Percentiles rank a stretch among this genome's conserved stretches.
Evolutionary conservation across 305 asterid species (phyloP).

Genomic region (Solanum hybrid): DNA sequence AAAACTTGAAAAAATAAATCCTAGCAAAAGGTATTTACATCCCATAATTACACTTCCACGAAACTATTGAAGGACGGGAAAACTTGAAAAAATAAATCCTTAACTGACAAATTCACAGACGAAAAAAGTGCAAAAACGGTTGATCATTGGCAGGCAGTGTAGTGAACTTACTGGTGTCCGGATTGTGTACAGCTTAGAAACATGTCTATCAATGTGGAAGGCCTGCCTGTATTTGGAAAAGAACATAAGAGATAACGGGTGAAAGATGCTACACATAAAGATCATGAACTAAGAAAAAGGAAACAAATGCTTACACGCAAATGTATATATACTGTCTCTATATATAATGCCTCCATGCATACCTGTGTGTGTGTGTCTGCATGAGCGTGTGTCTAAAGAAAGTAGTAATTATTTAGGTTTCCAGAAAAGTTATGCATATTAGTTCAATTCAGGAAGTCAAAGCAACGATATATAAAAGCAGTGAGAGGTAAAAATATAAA

Average conservation of each 20-base stretch:
- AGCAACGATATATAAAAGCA: background rate
- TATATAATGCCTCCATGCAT: background rate
- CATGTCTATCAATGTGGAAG: background rate
- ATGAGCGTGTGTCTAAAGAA: background rate
- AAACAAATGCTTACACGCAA: background rate
- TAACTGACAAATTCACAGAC: background rate
- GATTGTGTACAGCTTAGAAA: slow-evolving; percentile 2
- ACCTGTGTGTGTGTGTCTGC: background rate
- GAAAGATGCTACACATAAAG: background rate
- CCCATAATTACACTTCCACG: background rate
- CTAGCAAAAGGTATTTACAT: background rate
- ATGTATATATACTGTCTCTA: background rate
- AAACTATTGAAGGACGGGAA: background rate
- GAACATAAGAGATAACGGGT: background rate
- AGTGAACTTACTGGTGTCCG: background rate
- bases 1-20: background rate
- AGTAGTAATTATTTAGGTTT: background rate
- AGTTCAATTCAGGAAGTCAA: background rate
- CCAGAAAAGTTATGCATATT: background rate
- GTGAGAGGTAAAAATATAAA: background rate
- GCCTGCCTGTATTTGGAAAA: background rate
- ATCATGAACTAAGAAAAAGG: background rate
- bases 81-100: background rate
- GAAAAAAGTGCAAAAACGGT: background rate
- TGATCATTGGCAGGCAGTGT: background rate